Base-by-base conservation (phyloP, 345 rosid genomes). In the Toxicodendron radicans region DNA sequence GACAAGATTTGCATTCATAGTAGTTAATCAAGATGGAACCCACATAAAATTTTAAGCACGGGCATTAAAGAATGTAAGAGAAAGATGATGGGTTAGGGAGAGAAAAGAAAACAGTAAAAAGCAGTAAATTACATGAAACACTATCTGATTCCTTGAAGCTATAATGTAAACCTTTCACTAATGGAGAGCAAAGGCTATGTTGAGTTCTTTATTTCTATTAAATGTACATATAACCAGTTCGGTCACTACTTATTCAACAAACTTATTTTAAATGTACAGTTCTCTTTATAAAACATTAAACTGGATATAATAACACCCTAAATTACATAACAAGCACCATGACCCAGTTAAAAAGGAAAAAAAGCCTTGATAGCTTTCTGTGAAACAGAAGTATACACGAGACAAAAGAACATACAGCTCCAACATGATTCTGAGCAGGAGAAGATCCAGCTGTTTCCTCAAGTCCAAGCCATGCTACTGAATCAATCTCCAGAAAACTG, bases 371-470 rank as follows among this genome's bases (percentile, higher is more conserved):
- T 8, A 18, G 45, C 27, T 32, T 72, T 60, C 59, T 72, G 41
- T 48, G 8, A 27, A 35, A 48, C 33, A 61, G 13, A 46, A 30
- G 13, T 0, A 24, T 72, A 35, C 35, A 72, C 20, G 20, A 62
- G 21, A 52, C 14, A 43, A 38, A 81, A 72, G 58, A 20, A 72
- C 96, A 53, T 93, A 95, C 99, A 66, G 97, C 90, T 73, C 97
- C 97, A 66, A 95, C 76, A 79, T 93, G 98, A 76, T 90, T 82
- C 75, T 85, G 93, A 9, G 88, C 88, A 8, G 92, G 91, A 83
- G 91, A 84, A 73, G 91, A 82, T 41, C 86, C 91, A 60, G 96
- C 91, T 30, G 98, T 90, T 81, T 95, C 96, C 81, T 95, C 96
- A 1, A 95, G 86, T 48, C 97, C 99, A 67, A 67, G 83, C 99